phyloP scores from a whole-genome alignment of 768 basidiomycete genomes.

The Infundibulicybe gibba region DNA sequence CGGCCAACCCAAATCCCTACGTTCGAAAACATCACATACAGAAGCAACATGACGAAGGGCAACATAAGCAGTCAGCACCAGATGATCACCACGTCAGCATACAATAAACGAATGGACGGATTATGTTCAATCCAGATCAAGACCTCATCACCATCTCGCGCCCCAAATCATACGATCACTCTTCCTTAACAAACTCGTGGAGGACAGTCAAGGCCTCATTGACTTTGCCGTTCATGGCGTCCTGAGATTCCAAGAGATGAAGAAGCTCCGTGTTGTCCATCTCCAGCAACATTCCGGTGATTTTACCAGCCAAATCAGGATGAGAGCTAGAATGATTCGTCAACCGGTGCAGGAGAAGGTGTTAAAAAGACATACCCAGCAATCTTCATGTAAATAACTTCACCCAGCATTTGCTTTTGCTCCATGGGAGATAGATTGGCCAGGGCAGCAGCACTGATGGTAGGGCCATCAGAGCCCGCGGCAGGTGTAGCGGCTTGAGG shows the following conservation, averaged over 20 bases:
- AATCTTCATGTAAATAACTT: slow-evolving; percentile 93
- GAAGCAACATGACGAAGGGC: slow-evolving; percentile 20
- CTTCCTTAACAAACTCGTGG: slow-evolving; percentile 67
- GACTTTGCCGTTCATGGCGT: slow-evolving; percentile 87
- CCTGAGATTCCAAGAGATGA: slow-evolving; percentile 78
- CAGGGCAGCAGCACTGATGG: slow-evolving; percentile 44
- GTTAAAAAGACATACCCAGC: slow-evolving; percentile 50
- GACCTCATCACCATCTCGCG: slow-evolving; percentile 6
- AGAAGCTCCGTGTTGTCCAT: slow-evolving; percentile 97
- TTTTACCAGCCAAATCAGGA: slow-evolving; percentile 95
- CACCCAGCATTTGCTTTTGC: slow-evolving; percentile 99
- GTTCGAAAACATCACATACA: slow-evolving; percentile 25
- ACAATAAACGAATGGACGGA: slow-evolving; percentile 49
- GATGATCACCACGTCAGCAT: slow-evolving; percentile 30
- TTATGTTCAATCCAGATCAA: slow-evolving; percentile 32
- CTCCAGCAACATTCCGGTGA: slow-evolving; percentile 98
- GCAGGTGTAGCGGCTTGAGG: slow-evolving; percentile 44
- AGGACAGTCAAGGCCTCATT: slow-evolving; percentile 88
- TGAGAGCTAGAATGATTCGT: slow-evolving; percentile 49
- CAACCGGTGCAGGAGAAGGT: slow-evolving; percentile 9
- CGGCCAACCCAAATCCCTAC: slow-evolving; percentile 50
- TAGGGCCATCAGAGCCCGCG: slow-evolving; percentile 34
- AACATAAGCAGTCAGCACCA: slow-evolving; percentile 21
- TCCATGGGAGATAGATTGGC: slow-evolving; percentile 70
- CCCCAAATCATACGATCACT: slow-evolving; percentile 1